Evolutionary conservation across 2,329 filamentous ascomycete genomes (phyloP), one percentile per base, ranked within the genome.

Genomic region (Trichophyton mentagrophytes): DNA sequence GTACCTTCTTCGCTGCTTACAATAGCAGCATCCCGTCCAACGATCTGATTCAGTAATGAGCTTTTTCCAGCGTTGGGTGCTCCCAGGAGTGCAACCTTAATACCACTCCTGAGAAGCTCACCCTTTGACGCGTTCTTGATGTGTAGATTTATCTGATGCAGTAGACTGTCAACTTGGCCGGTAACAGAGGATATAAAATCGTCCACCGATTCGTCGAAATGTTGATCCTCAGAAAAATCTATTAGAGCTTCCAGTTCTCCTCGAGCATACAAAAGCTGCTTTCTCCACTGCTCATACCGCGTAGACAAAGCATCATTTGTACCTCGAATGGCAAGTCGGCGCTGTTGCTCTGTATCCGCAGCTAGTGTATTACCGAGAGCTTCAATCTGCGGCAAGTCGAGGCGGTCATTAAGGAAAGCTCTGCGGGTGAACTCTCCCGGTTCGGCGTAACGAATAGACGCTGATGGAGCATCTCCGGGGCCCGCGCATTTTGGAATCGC

Each of bases 21-120:
- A 67, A 99, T 99, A 2, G 91, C 95, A 1, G 93, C 93, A 71
- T 97, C 92, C 59, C 91, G 81, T 0, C 93, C 92, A 2, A 96
- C 89, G 58, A 99, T 82, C 22, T 85, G 79, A 70, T 99, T 99
- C 74, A 99, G 83, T 62, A 99, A 74, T 13, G 90, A 96, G 71
- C 91, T 96, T 73, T 99, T 99, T 13, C 93, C 93, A 0, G 86
- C 90, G 69, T 99, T 99, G 0, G 93, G 93, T 5, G 91, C 90
- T 0, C 93, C 93, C 0, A 99, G 78, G 2, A 99, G 78, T 1
- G 92, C 89, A 62, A 99, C 84, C 61, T 83, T 84, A 65, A 99
- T 95, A 1, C 93, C 93, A 67, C 84, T 88, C 8, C 90, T 81
- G 40, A 97, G 77, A 58, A 99, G 77, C 73, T 96, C 91, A 7